Base-by-base conservation (phyloP, 176 grass and related monocot species). In the Oryza meridionalis region DNA sequence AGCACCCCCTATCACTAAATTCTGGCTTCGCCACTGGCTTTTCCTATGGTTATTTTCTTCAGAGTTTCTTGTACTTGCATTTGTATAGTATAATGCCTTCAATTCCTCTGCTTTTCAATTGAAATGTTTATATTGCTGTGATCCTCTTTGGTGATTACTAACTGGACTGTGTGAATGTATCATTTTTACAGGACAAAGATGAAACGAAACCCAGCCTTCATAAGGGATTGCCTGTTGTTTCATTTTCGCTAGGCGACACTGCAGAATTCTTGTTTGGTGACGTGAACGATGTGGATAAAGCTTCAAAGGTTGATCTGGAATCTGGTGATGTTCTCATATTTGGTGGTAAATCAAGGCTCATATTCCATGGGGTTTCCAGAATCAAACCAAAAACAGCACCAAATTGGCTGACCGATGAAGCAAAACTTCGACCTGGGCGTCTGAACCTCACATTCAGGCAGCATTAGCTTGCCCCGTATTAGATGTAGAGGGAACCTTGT, bases 361-460 rank as follows among this genome's bases (percentile, higher is more conserved):
- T 92, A 77, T 89, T 89, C 72, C 90, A 92, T 17, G 84, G 90
- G 9, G 84, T 92, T 40, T 72, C 83, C 37, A 66, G 24, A 9
- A 79, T 89, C 27, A 66, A 24, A 61, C 33, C 53, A 1, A 89
- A 80, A 27, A 89, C 75, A 5, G 86, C 86, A 47, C 86, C 83
- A 3, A 66, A 6, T 0, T 82, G 44, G 31, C 64, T 93, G 55
- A 82, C 50, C 0, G 77, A 90, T 17, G 59, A 90, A 65, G 72
- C 88, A 33, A 81, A 24, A 22, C 84, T 93, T 82, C 81, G 72
- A 58, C 88, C 88, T n/a, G 91, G 91, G 43, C 87, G 88, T 3
- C 72, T 93, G 55, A 90, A 90, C 84, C 84, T 93, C 73, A 93
- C 84, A 64, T 90, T 92, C 40, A 90, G 91, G 77, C 84, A 90